Evolutionary conservation across 108 stramenopile species (phyloP), one percentile per base, ranked within the genome.

Genomic region (Fistulifera solaris): DNA sequence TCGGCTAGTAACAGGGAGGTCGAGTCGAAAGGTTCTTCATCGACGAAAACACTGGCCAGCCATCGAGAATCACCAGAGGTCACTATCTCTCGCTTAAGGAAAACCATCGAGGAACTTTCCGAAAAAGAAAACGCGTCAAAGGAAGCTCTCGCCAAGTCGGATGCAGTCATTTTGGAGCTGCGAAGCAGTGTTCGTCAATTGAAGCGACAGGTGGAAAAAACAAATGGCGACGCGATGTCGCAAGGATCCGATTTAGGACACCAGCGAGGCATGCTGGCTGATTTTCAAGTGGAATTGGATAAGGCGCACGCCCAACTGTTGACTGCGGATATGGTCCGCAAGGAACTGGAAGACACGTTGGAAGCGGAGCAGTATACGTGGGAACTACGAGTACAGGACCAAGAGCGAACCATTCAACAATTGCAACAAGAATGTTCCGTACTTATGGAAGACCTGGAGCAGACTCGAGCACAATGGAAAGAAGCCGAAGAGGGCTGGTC

Each of bases 341-440:
- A 79, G 43, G 73, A 79, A 47, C 52, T 79, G 16, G 78, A 79
- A 60, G 78, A 79, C 61, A 78, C 77, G 13, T 45, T 78, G 26
- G 77, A 78, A 48, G 77, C 77, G n/a, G 77, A 78, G 45, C 77
- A 78, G 45, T 78, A 78, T 41, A 78, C 77, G 16, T 78, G 77
- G 77, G 77, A 78, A 57, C 44, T 78, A 10, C 56, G 77, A 0
- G 72, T 78, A 10, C 72, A 78, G 49, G 78, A 79, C 66, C 73
- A 79, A 56, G 73, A 75, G 48, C 61, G 78, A 45, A 52, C 50
- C 14, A 72, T 75, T 38, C 44, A 27, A 12, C 28, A 63, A 41
- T 21, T 75, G 48, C 60, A 74, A 40, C 16, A 68, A 25, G 73
- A 75, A 18, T 64, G 58, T 43, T 40, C 56, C 10, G 48, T 31